Base-by-base conservation (phyloP, 2,329 filamentous ascomycete species). In the Aspergillus niger region DNA sequence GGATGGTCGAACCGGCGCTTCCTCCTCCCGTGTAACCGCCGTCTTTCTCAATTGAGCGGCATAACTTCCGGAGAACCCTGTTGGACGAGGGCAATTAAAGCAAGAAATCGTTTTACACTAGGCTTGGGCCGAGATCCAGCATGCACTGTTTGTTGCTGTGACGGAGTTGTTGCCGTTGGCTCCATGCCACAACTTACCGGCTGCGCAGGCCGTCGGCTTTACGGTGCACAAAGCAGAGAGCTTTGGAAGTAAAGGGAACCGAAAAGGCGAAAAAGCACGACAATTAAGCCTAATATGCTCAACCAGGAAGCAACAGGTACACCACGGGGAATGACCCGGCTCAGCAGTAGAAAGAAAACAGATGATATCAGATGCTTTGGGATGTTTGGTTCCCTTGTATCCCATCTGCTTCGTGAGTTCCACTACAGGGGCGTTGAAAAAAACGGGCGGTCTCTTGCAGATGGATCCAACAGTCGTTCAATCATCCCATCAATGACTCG, bases 371-470 rank as follows among this genome's bases (percentile, higher is more conserved):
- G 47, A 30, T 50, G n/a, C 47, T 17, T 50, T 32, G 32, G 17
- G 57, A 39, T 11, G 41, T 53, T 30, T 39, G 61, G 58, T 63
- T 56, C 55, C 41, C 54, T 52, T 39, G 44, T 56, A 55, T 58
- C 55, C 20, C 53, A 55, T 52, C 50, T 30, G 47, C 28, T 57
- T 57, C 39, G 52, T 39, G 48, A 66, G 72, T 76, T 73, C 58
- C 73, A 76, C 73, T 47, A 58, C 73, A 71, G 68, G 69, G 67
- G 68, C 70, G 69, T 72, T 72, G 66, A 62, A 58, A 65, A 58
- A 66, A 74, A 74, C 72, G 72, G 72, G 58, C 69, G 69, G 69
- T 62, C 61, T 71, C 65, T 67, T 74, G 73, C 73, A 73, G 69
- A 66, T 64, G 54, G 22, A 58, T 44, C 61, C 64, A 70, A 70